A percentile compares a stretch with the other conserved stretches of the same genome.
phyloP scores from a whole-genome alignment of 2,329 filamentous ascomycete species.

The Cadophora luteo-olivacea region DNA sequence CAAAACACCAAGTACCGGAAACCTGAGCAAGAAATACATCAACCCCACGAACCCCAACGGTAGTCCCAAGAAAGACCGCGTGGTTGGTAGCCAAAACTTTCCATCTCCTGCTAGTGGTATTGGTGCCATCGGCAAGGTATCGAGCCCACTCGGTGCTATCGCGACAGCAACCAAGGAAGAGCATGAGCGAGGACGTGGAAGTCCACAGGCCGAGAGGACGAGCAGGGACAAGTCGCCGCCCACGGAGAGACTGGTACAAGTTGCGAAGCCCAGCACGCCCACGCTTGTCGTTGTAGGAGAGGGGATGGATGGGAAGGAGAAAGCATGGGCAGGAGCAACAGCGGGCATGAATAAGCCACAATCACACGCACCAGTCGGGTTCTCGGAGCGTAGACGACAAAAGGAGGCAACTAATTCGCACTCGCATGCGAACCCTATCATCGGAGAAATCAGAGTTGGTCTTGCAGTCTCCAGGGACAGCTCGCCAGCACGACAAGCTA shows the following conservation, averaged over 20 bases:
- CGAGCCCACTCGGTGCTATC: conserved; percentile 33
- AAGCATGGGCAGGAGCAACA: conserved; percentile 29
- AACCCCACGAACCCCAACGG: neutral
- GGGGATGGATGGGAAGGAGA: conserved; percentile 23
- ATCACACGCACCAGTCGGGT: conserved; percentile 29
- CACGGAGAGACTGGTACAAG: conserved; percentile 30
- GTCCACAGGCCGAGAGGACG: neutral
- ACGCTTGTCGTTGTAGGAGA: conserved; percentile 39
- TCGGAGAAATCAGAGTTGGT: conserved; percentile 35
- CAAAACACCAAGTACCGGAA: conserved; percentile 26
- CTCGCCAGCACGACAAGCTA: conserved; percentile 38
- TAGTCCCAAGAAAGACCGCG: conserved; percentile 17
- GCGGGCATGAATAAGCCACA: conserved; percentile 35
- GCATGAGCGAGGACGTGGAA: conserved; percentile 12
- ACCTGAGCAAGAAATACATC: conserved; percentile 9
- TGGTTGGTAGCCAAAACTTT: conserved; percentile 21
- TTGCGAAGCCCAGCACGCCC: conserved; percentile 37
- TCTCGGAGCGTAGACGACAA: conserved; percentile 45
- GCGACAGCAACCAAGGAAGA: conserved; percentile 33
- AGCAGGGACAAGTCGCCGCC: conserved; percentile 17
- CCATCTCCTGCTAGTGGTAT: conserved; percentile 24
- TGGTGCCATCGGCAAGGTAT: conserved; percentile 12
- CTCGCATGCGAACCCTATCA: conserved; percentile 5
- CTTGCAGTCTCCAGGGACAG: conserved; percentile 38
- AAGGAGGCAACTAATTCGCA: conserved; percentile 13